Percentiles rank a stretch among this genome's conserved stretches.
These are phyloP conservation scores for Mortierella sp. DNA, from an alignment of 371 early-diverging fungal species.

Conservation along the genomic window DNA sequence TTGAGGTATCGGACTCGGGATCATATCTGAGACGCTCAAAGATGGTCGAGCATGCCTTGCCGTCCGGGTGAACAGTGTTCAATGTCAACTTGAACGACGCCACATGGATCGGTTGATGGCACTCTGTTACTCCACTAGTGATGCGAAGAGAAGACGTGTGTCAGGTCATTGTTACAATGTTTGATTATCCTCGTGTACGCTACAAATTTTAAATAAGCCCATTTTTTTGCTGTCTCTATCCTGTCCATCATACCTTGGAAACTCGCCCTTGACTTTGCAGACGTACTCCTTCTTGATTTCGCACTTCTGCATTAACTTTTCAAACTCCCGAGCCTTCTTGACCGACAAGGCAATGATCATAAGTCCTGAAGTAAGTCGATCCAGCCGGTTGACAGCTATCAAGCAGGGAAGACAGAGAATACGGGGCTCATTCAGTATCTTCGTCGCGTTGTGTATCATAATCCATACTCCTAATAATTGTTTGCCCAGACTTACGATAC, in stretches of 20 bases:
- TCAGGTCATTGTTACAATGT: background rate
- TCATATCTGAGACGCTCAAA: constrained; percentile 79
- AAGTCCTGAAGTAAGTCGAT: constrained; percentile 94
- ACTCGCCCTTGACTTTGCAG: constrained; percentile 88
- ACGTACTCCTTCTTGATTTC: constrained; percentile 90
- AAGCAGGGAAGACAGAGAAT: background rate
- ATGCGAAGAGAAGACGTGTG: background rate
- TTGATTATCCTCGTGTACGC: too few relatives aligned
- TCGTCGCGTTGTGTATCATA: background rate
- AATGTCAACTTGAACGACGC: constrained; percentile 89
- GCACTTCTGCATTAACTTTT: constrained; percentile 73
- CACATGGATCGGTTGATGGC: constrained; percentile 86
- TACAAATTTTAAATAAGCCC: background rate
- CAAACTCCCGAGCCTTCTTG: constrained; percentile 73
- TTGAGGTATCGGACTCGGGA: constrained; percentile 52
- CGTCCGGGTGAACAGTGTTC: constrained; percentile 85
- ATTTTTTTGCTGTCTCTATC: too few relatives aligned
- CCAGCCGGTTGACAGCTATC: constrained; percentile 89
- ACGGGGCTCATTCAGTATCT: background rate
- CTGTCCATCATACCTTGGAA: constrained; percentile 73
- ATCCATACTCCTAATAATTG: background rate
- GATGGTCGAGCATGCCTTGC: constrained; percentile 84
- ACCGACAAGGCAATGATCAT: constrained; percentile 83
- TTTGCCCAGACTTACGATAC: constrained; percentile 70
- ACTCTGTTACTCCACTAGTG: constrained; percentile 68